These are phyloP conservation scores for Myriosclerotinia curreyana DNA, from an alignment of 2,329 filamentous ascomycete species.

Conservation along the genomic window DNA sequence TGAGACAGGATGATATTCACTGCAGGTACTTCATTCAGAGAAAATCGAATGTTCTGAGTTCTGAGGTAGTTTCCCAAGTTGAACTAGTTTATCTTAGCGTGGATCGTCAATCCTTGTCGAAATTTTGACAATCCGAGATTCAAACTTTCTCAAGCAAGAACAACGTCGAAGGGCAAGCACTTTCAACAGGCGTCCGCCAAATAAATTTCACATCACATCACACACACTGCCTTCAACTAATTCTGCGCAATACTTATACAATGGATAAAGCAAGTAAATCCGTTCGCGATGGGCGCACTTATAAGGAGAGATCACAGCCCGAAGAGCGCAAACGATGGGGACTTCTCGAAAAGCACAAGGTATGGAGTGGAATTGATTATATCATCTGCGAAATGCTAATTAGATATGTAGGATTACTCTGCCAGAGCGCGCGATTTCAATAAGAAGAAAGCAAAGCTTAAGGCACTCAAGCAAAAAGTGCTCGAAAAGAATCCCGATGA, in stretches of 20 bases:
- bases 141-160: slow-evolving; percentile 5
- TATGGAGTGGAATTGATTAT: slow-evolving; percentile 36
- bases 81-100: slow-evolving; percentile 19
- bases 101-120: slow-evolving; percentile 9
- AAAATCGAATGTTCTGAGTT: slow-evolving; percentile 20
- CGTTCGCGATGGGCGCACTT: slow-evolving; percentile 59
- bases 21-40: background rate
- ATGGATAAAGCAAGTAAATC: slow-evolving; percentile 25
- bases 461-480: slow-evolving; percentile 58
- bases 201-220: background rate
- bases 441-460: slow-evolving; percentile 60
- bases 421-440: slow-evolving; percentile 65
- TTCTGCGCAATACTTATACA: slow-evolving; percentile 47
- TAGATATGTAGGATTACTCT: slow-evolving; percentile 55
- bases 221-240: slow-evolving; percentile 56
- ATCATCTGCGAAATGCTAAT: slow-evolving; percentile 14
- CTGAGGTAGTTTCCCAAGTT: slow-evolving; percentile 15
- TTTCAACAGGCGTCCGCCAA: background rate
- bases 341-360: slow-evolving; percentile 93
- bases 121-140: slow-evolving; percentile 13
- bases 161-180: slow-evolving; percentile 10
- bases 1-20: background rate
- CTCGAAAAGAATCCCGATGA: slow-evolving; percentile 68
- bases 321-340: slow-evolving; percentile 81
- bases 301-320: slow-evolving; percentile 87